These are phyloP conservation scores for Pontederia crassipes DNA, from an alignment of 176 grass and related monocot species.

Conservation along the genomic window DNA sequence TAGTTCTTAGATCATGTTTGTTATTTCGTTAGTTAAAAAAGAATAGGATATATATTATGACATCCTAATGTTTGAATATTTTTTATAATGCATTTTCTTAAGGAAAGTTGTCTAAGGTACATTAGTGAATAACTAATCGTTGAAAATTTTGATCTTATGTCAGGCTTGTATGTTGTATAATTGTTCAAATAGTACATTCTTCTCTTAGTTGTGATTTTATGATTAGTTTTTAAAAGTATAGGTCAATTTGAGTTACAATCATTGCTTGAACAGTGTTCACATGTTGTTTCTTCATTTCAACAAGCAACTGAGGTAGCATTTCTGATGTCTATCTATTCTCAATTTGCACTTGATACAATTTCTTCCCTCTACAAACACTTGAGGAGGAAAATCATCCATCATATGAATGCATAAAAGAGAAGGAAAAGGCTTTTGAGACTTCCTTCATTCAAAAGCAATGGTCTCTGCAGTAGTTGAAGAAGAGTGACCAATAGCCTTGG, in stretches of 20 bases:
- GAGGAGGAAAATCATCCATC: constrained; percentile 30
- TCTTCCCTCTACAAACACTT: constrained; percentile 45
- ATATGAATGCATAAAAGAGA: not conserved
- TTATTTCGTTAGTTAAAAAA: too few species aligned
- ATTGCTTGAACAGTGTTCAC: constrained; percentile 66
- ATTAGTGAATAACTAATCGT: too few species aligned
- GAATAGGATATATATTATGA: too few species aligned
- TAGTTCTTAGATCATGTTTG: too few species aligned
- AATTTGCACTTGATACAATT: constrained; percentile 52
- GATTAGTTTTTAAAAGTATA: constrained; percentile 12
- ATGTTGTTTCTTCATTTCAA: constrained; percentile 42
- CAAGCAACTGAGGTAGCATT: constrained; percentile 19
- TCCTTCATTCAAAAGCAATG: not conserved
- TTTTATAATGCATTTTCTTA: too few species aligned
- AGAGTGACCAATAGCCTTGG: not conserved
- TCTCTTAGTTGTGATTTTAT: too few species aligned
- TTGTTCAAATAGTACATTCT: too few species aligned
- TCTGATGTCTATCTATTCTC: constrained; percentile 23
- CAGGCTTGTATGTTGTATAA: too few species aligned
- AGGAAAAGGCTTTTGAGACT: not conserved
- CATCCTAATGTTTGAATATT: too few species aligned
- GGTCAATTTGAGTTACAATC: constrained; percentile 65
- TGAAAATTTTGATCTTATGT: too few species aligned
- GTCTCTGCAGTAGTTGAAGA: not conserved
- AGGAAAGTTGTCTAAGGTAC: too few species aligned